Evolutionary conservation across 2,329 filamentous ascomycete genomes (phyloP).

Genomic region (Echinosphaeria canescens): DNA sequence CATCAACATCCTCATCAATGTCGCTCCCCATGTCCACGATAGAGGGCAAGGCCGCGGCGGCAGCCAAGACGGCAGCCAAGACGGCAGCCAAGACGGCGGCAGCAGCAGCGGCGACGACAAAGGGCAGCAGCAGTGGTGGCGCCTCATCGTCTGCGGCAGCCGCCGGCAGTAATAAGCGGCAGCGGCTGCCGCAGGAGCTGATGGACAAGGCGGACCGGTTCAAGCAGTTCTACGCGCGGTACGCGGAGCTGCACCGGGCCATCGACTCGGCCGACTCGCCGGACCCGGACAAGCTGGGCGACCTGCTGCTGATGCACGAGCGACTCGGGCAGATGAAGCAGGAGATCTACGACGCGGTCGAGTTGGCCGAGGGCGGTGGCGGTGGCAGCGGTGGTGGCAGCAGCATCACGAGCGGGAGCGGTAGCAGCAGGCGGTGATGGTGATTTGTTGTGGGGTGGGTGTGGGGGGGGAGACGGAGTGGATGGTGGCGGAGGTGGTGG

Average conservation of each 20-base stretch:
- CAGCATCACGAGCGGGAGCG: no score
- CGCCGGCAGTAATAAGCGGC: slow-evolving; percentile 10
- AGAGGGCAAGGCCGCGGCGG: neutral
- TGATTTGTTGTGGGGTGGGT: no score
- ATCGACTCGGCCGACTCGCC: slow-evolving; percentile 26
- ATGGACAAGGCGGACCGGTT: slow-evolving; percentile 31
- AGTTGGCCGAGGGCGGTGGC: no score
- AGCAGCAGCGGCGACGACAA: slow-evolving; percentile 6
- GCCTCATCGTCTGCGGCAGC: neutral
- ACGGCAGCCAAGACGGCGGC: slow-evolving; percentile 4
- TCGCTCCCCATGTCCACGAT: no score
- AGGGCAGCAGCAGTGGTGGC: slow-evolving; percentile 6
- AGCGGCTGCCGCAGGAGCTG: slow-evolving; percentile 21
- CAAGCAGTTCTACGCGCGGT: slow-evolving; percentile 31
- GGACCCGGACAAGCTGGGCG: slow-evolving; percentile 23
- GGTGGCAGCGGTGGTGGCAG: no score
- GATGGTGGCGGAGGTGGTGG: no score
- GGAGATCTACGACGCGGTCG: slow-evolving; percentile 27
- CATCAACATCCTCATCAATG: no score
- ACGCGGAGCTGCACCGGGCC: slow-evolving; percentile 32
- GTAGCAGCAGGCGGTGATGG: no score
- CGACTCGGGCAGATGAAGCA: slow-evolving; percentile 32
- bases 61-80: neutral
- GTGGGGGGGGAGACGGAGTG: no score
- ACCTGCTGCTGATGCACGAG: slow-evolving; percentile 30